phyloP scores from a whole-genome alignment of 495 filamentous ascomycete species.

The Rhypophila decipiens region DNA sequence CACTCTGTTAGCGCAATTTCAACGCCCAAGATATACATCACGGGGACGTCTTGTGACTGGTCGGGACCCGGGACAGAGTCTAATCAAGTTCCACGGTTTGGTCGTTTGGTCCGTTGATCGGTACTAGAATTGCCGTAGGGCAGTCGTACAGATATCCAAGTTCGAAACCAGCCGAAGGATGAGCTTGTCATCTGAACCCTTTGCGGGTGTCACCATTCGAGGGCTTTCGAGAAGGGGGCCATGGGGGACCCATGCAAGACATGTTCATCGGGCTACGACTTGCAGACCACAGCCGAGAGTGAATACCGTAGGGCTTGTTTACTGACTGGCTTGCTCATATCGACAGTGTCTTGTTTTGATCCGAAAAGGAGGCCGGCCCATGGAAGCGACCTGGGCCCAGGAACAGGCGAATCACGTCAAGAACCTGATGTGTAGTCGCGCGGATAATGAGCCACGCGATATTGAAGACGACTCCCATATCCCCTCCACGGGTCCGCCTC shows the following conservation, averaged over 20 bases:
- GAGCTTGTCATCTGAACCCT: no score
- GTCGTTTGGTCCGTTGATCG: background rate
- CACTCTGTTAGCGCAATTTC: no score
- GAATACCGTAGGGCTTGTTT: no score
- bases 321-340: no score
- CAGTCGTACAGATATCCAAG: background rate
- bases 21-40: background rate
- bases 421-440: no score
- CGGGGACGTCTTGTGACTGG: background rate
- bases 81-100: background rate
- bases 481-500: no score
- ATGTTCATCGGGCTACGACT: no score
- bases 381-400: background rate
- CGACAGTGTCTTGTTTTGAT: conserved; percentile 1
- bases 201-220: background rate
- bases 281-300: no score
- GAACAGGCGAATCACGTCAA: conserved; percentile 1
- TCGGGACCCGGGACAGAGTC: background rate
- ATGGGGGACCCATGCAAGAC: background rate
- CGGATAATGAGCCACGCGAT: no score
- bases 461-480: no score
- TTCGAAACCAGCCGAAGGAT: background rate
- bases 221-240: background rate
- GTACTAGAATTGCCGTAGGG: no score
- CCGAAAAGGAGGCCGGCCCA: background rate